phyloP scores from a whole-genome alignment of 768 basidiomycete species.

The Hygrocybe punicea region DNA sequence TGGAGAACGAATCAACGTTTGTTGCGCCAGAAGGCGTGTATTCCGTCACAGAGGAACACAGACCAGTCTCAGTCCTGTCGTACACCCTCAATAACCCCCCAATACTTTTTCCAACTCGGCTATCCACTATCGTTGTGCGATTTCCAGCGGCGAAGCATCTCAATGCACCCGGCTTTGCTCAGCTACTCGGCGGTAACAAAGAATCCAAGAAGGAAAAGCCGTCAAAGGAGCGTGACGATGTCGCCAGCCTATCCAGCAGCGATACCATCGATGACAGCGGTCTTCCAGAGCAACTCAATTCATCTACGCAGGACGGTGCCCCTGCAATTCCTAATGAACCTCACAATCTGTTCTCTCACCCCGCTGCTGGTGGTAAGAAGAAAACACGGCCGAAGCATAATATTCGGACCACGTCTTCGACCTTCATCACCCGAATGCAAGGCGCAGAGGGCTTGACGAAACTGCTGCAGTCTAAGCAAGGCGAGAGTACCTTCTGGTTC shows the following conservation, averaged over 20 bases:
- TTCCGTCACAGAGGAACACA: constrained; percentile 83
- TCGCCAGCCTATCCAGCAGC: constrained; percentile 76
- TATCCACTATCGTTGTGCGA: constrained; percentile 59
- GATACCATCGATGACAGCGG: constrained; percentile 65
- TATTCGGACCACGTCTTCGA: constrained; percentile 85
- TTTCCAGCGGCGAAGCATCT: constrained; percentile 57
- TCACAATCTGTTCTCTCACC: constrained; percentile 60
- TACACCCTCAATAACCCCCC: constrained; percentile 39
- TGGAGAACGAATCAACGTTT: constrained; percentile 84
- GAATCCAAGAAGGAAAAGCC: constrained; percentile 57
- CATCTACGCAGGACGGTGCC: constrained; percentile 41
- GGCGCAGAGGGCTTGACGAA: constrained; percentile 72
- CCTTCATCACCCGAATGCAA: constrained; percentile 86
- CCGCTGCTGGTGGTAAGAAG: constrained; percentile 54
- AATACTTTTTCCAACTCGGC: constrained; percentile 53
- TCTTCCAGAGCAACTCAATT: constrained; percentile 23
- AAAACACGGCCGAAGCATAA: constrained; percentile 85
- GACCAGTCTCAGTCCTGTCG: constrained; percentile 49
- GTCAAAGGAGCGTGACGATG: constrained; percentile 58
- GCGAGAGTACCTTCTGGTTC: constrained; percentile 83
- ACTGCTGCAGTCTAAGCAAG: constrained; percentile 69
- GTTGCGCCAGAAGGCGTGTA: constrained; percentile 90
- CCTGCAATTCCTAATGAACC: constrained; percentile 42
- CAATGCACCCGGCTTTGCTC: constrained; percentile 59
- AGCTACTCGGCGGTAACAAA: constrained; percentile 65